Evolutionary conservation across 495 filamentous ascomycete genomes (phyloP), one percentile per base, ranked within the genome.

Genomic region (Chaetomium cochliodes): DNA sequence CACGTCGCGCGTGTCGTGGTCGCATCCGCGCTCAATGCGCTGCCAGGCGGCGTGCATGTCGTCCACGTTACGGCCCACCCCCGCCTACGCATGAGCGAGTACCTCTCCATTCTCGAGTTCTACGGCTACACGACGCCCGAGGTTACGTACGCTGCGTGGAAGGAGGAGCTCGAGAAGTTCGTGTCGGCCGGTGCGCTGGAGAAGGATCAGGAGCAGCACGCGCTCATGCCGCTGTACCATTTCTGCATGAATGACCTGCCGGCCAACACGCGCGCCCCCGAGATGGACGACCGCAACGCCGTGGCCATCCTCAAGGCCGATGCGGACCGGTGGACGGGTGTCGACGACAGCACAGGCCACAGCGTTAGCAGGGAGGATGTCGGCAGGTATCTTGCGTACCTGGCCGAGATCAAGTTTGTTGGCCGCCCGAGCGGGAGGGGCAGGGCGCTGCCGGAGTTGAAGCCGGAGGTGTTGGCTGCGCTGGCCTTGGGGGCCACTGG

Each of bases 221-320:
- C 89, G n/a, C 78, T 91, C 65, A 88, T 94, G 85, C 92, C 92
- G 2, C 85, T 97, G 28, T 92, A 89, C 71, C 89, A 96, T 76
- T 93, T 96, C 73, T 90, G 90, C 49, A 88, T 86, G 33, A 83
- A 84, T 20, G 88, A 96, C 70, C 84, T 97, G 11, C 92, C 92
- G 0, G 84, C 83, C 11, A 86, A 86, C 64, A 92, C 91, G 13
- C 87, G 86, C 62, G 91, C 92, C 1, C 92, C 91, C 0, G 90
- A 91, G 71, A 80, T 97, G 25, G 89, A 91, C 62, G 91, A 96
- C 68, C 72, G 74, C 18, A 93, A 96, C 67, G 86, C 93, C 3
- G 81, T 82, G 0, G 74, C 78, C 1, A 81, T 89, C 0, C 76
- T 96, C 28, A 82, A 81, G 64, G 74, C 79, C 0, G 88, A 93